phyloP scores from a whole-genome alignment of 2,329 filamentous ascomycete genomes.

The Pseudogymnoascus sp. region DNA sequence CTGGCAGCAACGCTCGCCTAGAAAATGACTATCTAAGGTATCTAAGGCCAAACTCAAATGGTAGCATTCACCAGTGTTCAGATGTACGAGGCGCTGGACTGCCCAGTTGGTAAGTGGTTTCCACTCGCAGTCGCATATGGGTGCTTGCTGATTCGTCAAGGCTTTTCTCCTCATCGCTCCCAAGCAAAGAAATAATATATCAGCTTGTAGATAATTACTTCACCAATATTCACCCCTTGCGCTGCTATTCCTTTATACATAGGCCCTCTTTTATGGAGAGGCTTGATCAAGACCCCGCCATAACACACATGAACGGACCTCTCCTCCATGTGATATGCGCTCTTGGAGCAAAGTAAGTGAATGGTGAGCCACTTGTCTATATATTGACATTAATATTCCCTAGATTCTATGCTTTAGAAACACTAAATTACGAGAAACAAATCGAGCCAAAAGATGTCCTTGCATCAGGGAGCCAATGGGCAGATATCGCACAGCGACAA shows the following conservation, averaged over 20 bases:
- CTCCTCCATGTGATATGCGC: slow-evolving; percentile 27
- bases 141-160: neutral
- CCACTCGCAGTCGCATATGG: no score
- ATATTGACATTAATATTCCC: neutral
- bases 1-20: neutral
- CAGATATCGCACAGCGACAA: slow-evolving; percentile 5
- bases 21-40: no score
- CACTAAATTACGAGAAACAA: neutral
- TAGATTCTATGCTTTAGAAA: slow-evolving; percentile 11
- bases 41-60: neutral
- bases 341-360: slow-evolving; percentile 24
- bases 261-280: slow-evolving; percentile 27
- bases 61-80: neutral
- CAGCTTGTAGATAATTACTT: slow-evolving; percentile 27
- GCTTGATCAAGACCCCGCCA: slow-evolving; percentile 23
- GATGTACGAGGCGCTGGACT: neutral
- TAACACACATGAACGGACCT: slow-evolving; percentile 19
- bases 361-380: neutral
- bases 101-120: neutral
- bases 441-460: neutral
- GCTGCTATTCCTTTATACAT: slow-evolving; percentile 28
- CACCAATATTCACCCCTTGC: slow-evolving; percentile 26
- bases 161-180: slow-evolving; percentile 8
- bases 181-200: neutral
- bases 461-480: slow-evolving; percentile 12